These are phyloP conservation scores for Candida neerlandica DNA, from an alignment of 1,139 yeast species.

Conservation along the genomic window DNA sequence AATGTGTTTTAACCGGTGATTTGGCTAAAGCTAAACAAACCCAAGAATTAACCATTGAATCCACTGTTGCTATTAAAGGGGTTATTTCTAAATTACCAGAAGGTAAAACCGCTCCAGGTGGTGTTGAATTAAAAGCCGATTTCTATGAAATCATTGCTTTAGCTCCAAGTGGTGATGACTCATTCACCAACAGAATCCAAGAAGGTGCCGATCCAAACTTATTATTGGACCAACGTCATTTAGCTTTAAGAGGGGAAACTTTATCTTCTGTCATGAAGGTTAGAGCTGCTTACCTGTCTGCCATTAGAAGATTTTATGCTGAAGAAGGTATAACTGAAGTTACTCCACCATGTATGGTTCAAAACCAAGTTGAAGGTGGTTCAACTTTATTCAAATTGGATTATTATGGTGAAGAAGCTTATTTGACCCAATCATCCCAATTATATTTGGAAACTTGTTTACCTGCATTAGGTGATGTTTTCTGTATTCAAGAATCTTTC, in stretches of 20 bases:
- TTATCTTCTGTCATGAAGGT: slow-evolving; percentile 95
- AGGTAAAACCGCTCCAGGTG: slow-evolving; percentile 97
- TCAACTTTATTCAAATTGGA: slow-evolving; percentile 90
- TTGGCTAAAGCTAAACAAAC: slow-evolving; percentile 90
- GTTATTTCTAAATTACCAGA: slow-evolving; percentile 82
- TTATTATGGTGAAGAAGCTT: slow-evolving; percentile 97
- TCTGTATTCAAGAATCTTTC: slow-evolving; percentile 97
- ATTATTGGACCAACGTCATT: slow-evolving; percentile 91
- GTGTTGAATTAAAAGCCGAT: slow-evolving; percentile 91
- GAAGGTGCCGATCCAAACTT: slow-evolving; percentile 94
- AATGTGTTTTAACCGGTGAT: slow-evolving; percentile 86
- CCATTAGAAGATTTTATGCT: slow-evolving; percentile 74
- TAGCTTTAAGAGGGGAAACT: slow-evolving; percentile 93
- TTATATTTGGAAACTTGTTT: slow-evolving; percentile 94
- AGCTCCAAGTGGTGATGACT: slow-evolving; percentile 96
- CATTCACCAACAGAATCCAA: slow-evolving; percentile 91
- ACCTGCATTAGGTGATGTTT: slow-evolving; percentile 96
- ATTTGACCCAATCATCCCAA: slow-evolving; percentile 95
- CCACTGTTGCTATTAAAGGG: slow-evolving; percentile 82
- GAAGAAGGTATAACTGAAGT: slow-evolving; percentile 86
- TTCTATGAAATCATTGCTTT: slow-evolving; percentile 85
- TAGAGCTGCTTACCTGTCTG: slow-evolving; percentile 73
- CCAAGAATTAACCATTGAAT: slow-evolving; percentile 81
- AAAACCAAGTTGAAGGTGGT: slow-evolving; percentile 99
- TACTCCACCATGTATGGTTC: slow-evolving; percentile 99